Percentiles rank a stretch among this genome's conserved stretches.
Evolutionary conservation across 2,329 filamentous ascomycete species (phyloP).

Genomic region (Pleoardoris graminearum): DNA sequence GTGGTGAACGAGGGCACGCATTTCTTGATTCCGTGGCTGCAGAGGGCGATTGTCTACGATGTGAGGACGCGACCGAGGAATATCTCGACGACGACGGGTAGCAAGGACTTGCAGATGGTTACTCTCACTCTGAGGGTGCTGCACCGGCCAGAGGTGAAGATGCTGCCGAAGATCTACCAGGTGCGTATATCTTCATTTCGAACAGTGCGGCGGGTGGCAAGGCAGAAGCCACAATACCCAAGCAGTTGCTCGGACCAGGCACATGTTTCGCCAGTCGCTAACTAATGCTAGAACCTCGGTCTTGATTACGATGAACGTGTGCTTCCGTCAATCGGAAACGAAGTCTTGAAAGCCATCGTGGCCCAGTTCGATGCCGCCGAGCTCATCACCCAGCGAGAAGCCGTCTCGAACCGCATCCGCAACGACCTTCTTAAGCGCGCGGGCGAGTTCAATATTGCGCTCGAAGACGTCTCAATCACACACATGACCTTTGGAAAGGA

Average conservation of each 20-base stretch:
- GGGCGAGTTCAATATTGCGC: constrained; percentile 96
- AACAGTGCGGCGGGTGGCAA: too few species aligned
- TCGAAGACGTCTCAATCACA: constrained; percentile 98
- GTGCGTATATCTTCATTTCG: constrained; percentile 63
- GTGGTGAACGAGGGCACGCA: constrained; percentile 97
- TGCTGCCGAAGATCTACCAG: constrained; percentile 97
- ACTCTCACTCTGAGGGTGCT: constrained; percentile 95
- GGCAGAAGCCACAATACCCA: too few species aligned
- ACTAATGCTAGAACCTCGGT: constrained; percentile 76
- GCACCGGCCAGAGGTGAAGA: constrained; percentile 90
- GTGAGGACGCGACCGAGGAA: constrained; percentile 96
- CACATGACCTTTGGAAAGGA: constrained; percentile 99
- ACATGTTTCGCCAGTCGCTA: constrained; percentile 9
- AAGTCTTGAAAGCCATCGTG: constrained; percentile 59
- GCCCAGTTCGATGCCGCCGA: constrained; percentile 59
- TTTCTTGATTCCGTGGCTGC: constrained; percentile 93
- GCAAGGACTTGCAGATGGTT: constrained; percentile 99
- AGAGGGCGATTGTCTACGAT: constrained; percentile 92
- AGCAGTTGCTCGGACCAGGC: background rate
- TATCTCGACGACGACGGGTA: constrained; percentile 95
- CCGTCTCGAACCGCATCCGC: constrained; percentile 92
- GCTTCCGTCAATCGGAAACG: constrained; percentile 58
- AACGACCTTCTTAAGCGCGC: constrained; percentile 90
- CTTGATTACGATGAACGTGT: constrained; percentile 86
- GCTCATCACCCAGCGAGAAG: constrained; percentile 96